phyloP scores from a whole-genome alignment of 2,329 filamentous ascomycete genomes.

The Eutypella sp. region DNA sequence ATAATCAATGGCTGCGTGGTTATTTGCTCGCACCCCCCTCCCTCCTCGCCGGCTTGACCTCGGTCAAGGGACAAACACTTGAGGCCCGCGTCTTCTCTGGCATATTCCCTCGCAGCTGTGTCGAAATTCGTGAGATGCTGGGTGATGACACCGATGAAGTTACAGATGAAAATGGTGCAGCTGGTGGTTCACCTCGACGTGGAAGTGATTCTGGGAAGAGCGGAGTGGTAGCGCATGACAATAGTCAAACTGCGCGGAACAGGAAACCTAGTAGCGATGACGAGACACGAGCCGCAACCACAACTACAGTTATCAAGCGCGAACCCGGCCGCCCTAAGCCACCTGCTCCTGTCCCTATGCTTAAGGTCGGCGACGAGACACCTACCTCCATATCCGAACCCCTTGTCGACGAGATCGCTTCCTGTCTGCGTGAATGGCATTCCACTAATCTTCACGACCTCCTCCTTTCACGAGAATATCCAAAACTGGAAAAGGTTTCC shows the following conservation, averaged over 20 bases:
- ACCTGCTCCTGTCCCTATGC: conserved; percentile 88
- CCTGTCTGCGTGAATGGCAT: conserved; percentile 96
- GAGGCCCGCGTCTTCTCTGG: conserved; percentile 98
- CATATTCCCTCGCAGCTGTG: conserved; percentile 91
- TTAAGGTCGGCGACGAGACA: conserved; percentile 96
- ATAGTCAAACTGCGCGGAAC: conserved; percentile 2
- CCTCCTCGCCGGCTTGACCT: conserved; percentile 84
- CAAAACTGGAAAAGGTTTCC: conserved; percentile 74
- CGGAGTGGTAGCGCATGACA: conserved; percentile 36
- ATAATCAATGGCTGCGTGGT: conserved; percentile 89
- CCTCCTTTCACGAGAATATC: conserved; percentile 76
- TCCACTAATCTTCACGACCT: conserved; percentile 94
- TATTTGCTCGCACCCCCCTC: conserved; percentile 94
- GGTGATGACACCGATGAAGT: conserved; percentile 59
- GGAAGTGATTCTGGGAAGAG: conserved; percentile 51
- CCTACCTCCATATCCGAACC: conserved; percentile 85
- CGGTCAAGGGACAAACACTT: conserved; percentile 84
- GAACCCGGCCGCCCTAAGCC: conserved; percentile 70
- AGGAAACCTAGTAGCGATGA: background rate
- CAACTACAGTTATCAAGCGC: no score
- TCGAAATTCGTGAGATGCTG: conserved; percentile 89
- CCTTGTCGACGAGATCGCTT: conserved; percentile 94
- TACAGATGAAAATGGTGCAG: conserved; percentile 34
- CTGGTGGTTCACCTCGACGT: conserved; percentile 27
- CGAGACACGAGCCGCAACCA: no score